phyloP scores from a whole-genome alignment of 1,284 basidiomycete species.

The Microbotryum intermedium region DNA sequence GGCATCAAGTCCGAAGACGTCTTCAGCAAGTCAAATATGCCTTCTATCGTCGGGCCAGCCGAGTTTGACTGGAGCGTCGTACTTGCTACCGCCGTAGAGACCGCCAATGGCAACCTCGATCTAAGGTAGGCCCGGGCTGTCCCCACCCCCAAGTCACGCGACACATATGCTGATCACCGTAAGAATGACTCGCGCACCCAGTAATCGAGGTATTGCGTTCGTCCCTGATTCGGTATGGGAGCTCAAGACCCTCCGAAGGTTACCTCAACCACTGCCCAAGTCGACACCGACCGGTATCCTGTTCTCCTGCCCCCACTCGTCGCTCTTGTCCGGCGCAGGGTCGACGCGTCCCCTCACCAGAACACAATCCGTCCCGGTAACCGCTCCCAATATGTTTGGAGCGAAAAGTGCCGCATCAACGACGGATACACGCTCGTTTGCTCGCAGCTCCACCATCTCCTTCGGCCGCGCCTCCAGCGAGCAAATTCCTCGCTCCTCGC shows the following conservation, averaged over 20 bases:
- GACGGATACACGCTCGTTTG: not conserved
- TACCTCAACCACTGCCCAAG: not conserved
- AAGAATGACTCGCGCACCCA: not conserved
- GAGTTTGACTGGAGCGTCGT: slow-evolving; percentile 4
- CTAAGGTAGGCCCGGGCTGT: slow-evolving; percentile 3
- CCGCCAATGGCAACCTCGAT: slow-evolving; percentile 7
- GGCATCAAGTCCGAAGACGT: not conserved
- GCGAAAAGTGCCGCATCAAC: not conserved
- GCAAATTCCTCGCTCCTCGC: not conserved
- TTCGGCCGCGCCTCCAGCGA: not conserved
- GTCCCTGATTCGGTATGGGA: slow-evolving; percentile 16
- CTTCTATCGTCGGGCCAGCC: not conserved
- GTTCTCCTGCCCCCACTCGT: slow-evolving; percentile 1
- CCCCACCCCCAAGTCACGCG: not conserved
- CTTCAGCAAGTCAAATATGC: no score
- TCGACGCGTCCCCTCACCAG: not conserved
- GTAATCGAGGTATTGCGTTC: slow-evolving; percentile 1
- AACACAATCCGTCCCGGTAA: not conserved
- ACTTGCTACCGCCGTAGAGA: slow-evolving; percentile 6
- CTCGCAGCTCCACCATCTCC: slow-evolving; percentile 6
- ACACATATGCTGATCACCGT: not conserved
- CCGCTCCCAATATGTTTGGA: not conserved
- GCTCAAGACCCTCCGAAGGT: slow-evolving; percentile 4
- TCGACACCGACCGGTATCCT: not conserved
- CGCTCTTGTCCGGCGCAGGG: not conserved